phyloP scores from a whole-genome alignment of 2,329 filamentous ascomycete genomes.

The Celoporthe dispersa region DNA sequence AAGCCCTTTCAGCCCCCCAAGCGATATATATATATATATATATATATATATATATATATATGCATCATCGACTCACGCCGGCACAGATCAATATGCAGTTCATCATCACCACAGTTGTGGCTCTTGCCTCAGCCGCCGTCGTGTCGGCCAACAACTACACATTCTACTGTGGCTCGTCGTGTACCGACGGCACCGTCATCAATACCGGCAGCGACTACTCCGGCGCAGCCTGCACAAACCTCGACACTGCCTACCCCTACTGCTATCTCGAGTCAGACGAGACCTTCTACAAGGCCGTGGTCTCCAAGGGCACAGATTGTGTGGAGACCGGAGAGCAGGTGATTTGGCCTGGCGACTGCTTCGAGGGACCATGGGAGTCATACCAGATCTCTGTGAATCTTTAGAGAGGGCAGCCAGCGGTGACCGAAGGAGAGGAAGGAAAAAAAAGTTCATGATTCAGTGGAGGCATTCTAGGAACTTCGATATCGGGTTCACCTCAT shows the following conservation, averaged over 20 bases:
- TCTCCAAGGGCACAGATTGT: background rate
- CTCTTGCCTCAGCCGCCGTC: slow-evolving; percentile 13
- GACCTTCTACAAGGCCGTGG: slow-evolving; percentile 20
- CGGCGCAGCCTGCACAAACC: slow-evolving; percentile 20
- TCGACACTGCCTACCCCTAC: slow-evolving; percentile 18
- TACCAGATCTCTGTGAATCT: slow-evolving; percentile 21
- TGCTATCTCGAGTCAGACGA: slow-evolving; percentile 22
- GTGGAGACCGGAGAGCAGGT: background rate
- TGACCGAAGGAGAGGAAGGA: background rate
- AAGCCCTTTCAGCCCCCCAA: background rate
- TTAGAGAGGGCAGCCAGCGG: background rate
- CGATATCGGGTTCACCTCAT: background rate
- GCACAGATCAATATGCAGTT: slow-evolving; percentile 20
- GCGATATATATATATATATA: background rate
- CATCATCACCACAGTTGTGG: slow-evolving; percentile 8
- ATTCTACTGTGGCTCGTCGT: slow-evolving; percentile 27
- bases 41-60: background rate
- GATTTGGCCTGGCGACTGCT: slow-evolving; percentile 15
- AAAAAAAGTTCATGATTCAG: background rate
- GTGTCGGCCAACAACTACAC: slow-evolving; percentile 22
- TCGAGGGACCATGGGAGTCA: slow-evolving; percentile 13
- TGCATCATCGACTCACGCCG: background rate
- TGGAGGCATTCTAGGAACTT: background rate
- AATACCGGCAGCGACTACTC: slow-evolving; percentile 15
- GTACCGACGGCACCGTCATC: slow-evolving; percentile 12